A percentile compares a stretch with the other conserved stretches of the same genome.
phyloP scores from a whole-genome alignment of 2,329 filamentous ascomycete genomes.

The Aspergillus neoniger region DNA sequence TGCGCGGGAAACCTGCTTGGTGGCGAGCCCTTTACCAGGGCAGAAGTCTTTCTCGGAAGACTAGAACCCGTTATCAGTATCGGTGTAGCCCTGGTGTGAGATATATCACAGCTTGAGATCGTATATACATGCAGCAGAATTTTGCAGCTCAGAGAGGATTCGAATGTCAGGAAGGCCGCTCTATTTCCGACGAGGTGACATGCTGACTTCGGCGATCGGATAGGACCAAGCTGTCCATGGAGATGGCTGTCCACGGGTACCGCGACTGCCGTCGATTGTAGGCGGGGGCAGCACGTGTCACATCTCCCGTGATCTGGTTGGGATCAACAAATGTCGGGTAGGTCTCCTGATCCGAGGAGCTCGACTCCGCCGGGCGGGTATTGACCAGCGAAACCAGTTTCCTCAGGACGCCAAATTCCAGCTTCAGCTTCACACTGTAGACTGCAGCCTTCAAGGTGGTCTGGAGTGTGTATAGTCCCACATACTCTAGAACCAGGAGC shows the following conservation, averaged over 20 bases:
- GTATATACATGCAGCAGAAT: no score
- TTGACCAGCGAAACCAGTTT: slow-evolving; percentile 46
- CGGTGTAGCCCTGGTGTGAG: no score
- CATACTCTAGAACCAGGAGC: slow-evolving; percentile 47
- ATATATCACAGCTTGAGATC: no score
- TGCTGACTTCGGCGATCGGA: slow-evolving; percentile 28
- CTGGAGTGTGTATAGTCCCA: slow-evolving; percentile 47
- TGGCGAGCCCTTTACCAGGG: no score
- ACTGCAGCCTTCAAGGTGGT: slow-evolving; percentile 49
- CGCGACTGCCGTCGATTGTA: slow-evolving; percentile 14
- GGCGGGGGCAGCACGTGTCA: slow-evolving; percentile 37
- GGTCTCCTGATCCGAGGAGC: slow-evolving; percentile 36
- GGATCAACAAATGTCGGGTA: slow-evolving; percentile 47
- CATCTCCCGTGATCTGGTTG: slow-evolving; percentile 39
- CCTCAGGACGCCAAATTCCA: slow-evolving; percentile 52
- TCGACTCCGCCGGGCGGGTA: slow-evolving; percentile 31
- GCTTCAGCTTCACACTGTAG: slow-evolving; percentile 53
- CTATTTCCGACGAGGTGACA: slow-evolving; percentile 19
- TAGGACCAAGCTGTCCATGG: slow-evolving; percentile 32
- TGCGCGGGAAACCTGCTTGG: no score
- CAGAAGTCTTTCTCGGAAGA: no score
- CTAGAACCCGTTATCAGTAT: no score
- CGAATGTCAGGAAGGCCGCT: slow-evolving; percentile 22
- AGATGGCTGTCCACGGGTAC: slow-evolving; percentile 28
- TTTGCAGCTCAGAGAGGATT: background rate